Base-by-base conservation (phyloP, 1,139 yeast genomes). In the Geotrichum phurueaensis region DNA sequence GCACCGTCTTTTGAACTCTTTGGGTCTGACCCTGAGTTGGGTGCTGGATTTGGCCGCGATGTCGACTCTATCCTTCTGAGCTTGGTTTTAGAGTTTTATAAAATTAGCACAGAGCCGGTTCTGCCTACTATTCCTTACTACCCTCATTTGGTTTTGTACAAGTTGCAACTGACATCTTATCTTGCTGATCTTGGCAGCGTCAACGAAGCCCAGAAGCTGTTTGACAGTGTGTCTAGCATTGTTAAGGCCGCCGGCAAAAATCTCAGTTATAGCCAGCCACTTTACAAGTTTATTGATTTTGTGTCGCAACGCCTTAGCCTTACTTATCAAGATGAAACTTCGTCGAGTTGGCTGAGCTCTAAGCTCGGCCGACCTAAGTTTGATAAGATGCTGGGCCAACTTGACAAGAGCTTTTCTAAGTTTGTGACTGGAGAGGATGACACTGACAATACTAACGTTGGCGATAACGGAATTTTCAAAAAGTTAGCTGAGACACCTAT, bases 381-480 rank as follows among this genome's bases (percentile, higher is more conserved):
- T 62, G 96, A 91, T 68, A 87, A 84, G 69, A 86, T 91, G 63
- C 88, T 96, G 95, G 94, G 92, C 9, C 91, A 87, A 58, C 78
- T 91, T 64, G 96, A 90, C 71, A 84, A 83, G 68, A 81, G 86
- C n/a, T 83, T 86, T 69, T 84, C 83, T 68, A 90, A 90, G 72
- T 89, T 92, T 71, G 94, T 94, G 65, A 89, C 96, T 2, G 99
- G 98, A 13, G 97, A 89, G 59, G 73, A 73, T 25, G 67, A 65
- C 1, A 67, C 65, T 13, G 63, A 62, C 3, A n/a, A 29, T 29
- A 10, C 39, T 33, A 66, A 67, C n/a, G 64, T 77, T 3, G 76
- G 74, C 1, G 75, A 74, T 45, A 82, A 81, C 33, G 80, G 76
- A 49, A 84, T 86, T 0, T 89, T 89, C 74, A 87, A 89, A 61